These are phyloP conservation scores for Ophiostoma sp. DNA, from an alignment of 2,329 filamentous ascomycete genomes.

Conservation along the genomic window DNA sequence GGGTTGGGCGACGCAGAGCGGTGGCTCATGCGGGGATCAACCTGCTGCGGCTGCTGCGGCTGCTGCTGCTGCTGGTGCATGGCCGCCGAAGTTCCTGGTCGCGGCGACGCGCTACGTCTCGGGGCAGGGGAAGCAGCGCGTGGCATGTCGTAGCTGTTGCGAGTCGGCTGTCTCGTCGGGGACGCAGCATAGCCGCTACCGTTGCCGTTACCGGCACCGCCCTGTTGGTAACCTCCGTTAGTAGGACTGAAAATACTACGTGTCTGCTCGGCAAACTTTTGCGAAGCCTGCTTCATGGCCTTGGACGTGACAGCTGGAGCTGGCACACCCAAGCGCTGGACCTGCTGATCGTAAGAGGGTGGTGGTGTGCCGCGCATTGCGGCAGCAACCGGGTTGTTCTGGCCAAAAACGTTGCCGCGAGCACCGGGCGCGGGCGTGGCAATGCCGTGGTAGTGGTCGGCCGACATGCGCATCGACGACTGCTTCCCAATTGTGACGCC, in stretches of 20 bases:
- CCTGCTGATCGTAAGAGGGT: conserved; percentile 74
- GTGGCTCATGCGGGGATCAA: conserved; percentile 37
- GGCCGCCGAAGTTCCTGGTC: conserved; percentile 47
- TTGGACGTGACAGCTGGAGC: conserved; percentile 87
- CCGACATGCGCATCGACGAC: conserved; percentile 77
- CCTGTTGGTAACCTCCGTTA: conserved; percentile 20
- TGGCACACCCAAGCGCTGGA: conserved; percentile 78
- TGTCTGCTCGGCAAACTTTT: conserved; percentile 79
- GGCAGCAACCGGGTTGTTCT: conserved; percentile 44
- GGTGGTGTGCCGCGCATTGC: conserved; percentile 71
- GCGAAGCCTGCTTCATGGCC: conserved; percentile 91
- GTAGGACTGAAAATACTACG: conserved; percentile 63
- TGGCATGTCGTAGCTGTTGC: conserved; percentile 51
- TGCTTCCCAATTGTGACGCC: conserved; percentile 72
- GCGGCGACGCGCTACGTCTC: conserved; percentile 57
- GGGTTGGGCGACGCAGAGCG: conserved; percentile 50
- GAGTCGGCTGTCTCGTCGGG: conserved; percentile 50
- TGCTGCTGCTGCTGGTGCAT: conserved; percentile 19
- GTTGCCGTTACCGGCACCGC: background rate
- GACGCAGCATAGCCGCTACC: conserved; percentile 28
- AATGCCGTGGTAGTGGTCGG: conserved; percentile 91
- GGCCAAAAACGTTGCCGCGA: conserved; percentile 32
- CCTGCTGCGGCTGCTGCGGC: conserved; percentile 20
- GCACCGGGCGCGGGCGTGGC: conserved; percentile 65
- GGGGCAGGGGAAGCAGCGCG: conserved; percentile 64